phyloP scores from a whole-genome alignment of 371 early-diverging fungal genomes.

The Rhizomucor pusillus region DNA sequence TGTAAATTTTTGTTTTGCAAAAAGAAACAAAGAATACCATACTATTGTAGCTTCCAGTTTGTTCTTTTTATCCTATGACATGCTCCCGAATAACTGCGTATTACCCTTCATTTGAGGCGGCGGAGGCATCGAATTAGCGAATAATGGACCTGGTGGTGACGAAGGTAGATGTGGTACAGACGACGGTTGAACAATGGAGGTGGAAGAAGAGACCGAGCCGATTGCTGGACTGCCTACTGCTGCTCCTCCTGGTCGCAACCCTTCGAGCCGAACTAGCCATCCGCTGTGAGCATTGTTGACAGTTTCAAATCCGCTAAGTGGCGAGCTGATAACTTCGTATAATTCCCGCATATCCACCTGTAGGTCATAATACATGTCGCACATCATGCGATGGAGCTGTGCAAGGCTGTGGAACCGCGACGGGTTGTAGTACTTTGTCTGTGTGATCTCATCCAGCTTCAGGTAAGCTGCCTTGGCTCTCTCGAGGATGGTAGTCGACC shows the following conservation, averaged over 20 bases:
- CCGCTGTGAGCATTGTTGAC: constrained; percentile 30
- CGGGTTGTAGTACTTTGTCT: constrained; percentile 15
- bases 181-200: background rate
- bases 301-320: constrained; percentile 31
- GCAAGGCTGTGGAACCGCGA: constrained; percentile 26
- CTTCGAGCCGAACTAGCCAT: constrained; percentile 22
- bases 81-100: background rate
- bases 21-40: background rate
- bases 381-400: constrained; percentile 32
- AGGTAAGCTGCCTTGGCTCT: constrained; percentile 28
- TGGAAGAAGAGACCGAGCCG: background rate
- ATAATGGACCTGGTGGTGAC: background rate
- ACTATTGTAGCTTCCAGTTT: background rate
- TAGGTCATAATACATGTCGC: constrained; percentile 28
- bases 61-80: background rate
- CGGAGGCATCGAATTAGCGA: background rate
- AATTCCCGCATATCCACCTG: constrained; percentile 28
- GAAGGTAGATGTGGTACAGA: background rate
- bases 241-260: constrained; percentile 1
- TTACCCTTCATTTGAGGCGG: background rate
- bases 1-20: background rate
- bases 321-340: constrained; percentile 22
- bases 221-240: background rate
- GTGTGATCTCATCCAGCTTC: constrained; percentile 32
- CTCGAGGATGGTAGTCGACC: constrained; percentile 24